Evolutionary conservation across 2,329 filamentous ascomycete genomes (phyloP), one percentile per base, ranked within the genome.

Genomic region (Stachybotrys elegans): DNA sequence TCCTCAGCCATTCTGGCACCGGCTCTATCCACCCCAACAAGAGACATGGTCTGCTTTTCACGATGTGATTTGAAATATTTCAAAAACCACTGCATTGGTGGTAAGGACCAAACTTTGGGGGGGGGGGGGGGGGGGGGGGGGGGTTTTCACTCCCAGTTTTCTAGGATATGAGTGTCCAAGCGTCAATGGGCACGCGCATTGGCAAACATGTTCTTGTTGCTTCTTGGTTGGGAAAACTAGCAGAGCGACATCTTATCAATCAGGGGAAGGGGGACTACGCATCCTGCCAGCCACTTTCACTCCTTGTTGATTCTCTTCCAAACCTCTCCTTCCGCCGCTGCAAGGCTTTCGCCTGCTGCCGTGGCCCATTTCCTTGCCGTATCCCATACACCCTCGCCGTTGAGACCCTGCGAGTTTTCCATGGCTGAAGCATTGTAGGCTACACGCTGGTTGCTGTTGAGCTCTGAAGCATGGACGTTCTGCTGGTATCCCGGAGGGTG

Each of bases 261-360:
- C n/a, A n/a, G n/a, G n/a, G n/a, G n/a, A n/a, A n/a, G n/a, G n/a
- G n/a, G n/a, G n/a, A n/a, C n/a, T n/a, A n/a, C 31, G n/a, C 19
- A 17, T 17, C n/a, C 19, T 9, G 31, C 8, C 31, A 16, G 5
- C n/a, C 4, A 16, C n/a, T 29, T 32, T 45, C 68, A 75, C 39
- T 75, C 68, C 63, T 78, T 80, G 62, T 79, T 83, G 57, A 83
- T 78, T 56, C 71, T 74, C 62, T 73, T 75, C 80, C 80, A 84
- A 20, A 84, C 72, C 60, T 82, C 78, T 41, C 66, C 68, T 66
- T 84, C 80, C 13, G 77, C 78, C 13, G 72, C 75, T 8, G 72
- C 75, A 22, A 84, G 61, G 57, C 72, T 78, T 48, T 74, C 73
- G 41, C 79, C 79, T 6, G 79, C 79, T 25, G 70, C 71, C 47